Conservation (phyloP, 495 filamentous ascomycete species). For the Usnea hakonensis region DNA sequence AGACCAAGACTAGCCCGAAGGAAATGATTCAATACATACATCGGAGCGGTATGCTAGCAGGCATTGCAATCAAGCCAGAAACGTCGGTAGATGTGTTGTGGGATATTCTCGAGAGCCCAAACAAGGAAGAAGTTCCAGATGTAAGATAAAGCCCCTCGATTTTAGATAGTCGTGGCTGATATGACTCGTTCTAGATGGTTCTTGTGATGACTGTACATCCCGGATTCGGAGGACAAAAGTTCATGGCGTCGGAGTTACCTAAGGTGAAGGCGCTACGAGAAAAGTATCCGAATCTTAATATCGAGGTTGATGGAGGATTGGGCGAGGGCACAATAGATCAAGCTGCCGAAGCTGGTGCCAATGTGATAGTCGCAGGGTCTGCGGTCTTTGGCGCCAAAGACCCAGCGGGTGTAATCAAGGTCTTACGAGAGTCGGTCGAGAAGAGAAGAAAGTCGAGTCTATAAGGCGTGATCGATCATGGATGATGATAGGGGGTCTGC, state of each 20-base stretch:
- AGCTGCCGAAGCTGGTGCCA: constrained; percentile 91
- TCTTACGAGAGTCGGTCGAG: constrained; percentile 73
- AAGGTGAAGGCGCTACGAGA: constrained; percentile 79
- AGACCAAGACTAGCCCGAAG: constrained; percentile 63
- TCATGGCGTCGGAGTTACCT: constrained; percentile 91
- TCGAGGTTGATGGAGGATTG: constrained; percentile 93
- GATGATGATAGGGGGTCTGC: neutral
- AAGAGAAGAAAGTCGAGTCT: constrained; percentile 16
- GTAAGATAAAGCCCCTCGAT: constrained; percentile 45
- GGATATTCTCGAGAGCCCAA: constrained; percentile 67
- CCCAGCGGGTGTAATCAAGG: constrained; percentile 72
- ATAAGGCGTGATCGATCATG: neutral
- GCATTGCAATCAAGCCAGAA: constrained; percentile 90
- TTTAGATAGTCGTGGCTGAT: constrained; percentile 11
- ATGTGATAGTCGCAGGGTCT: constrained; percentile 97
- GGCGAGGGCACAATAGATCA: constrained; percentile 84
- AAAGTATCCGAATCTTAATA: constrained; percentile 84
- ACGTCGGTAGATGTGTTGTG: constrained; percentile 86
- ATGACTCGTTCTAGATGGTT: constrained; percentile 65
- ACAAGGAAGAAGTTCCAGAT: constrained; percentile 75
- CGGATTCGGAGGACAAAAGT: constrained; percentile 96
- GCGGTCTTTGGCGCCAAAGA: constrained; percentile 91
- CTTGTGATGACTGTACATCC: constrained; percentile 98
- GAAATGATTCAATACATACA: constrained; percentile 89
- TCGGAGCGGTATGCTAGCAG: constrained; percentile 77